Evolutionary conservation across 2,329 filamentous ascomycete species (phyloP).

Genomic region (Fusarium veterinarium): DNA sequence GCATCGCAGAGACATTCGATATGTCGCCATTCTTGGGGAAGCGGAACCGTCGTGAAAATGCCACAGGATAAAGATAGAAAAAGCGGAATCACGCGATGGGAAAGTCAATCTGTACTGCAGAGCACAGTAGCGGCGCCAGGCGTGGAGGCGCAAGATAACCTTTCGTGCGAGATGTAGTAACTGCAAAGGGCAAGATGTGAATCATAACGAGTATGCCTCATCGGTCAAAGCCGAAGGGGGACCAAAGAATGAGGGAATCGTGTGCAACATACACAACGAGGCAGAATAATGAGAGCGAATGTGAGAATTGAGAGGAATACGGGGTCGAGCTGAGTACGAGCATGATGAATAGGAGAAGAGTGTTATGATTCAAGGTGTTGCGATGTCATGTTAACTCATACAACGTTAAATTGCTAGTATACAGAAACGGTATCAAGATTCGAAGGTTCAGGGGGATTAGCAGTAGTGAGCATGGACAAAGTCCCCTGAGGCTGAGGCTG

Average conservation of each 20-base stretch:
- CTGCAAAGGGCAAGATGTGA: conserved; percentile 9
- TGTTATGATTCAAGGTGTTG: conserved; percentile 5
- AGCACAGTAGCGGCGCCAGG: neutral
- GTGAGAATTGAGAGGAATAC: neutral
- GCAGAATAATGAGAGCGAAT: neutral
- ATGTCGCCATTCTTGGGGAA: neutral
- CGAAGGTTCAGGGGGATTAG: conserved; percentile 6
- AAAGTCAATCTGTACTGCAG: conserved; percentile 8
- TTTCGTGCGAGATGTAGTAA: conserved; percentile 9
- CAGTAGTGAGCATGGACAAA: conserved; percentile 9
- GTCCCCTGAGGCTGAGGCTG: conserved; percentile 19
- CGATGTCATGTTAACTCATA: conserved; percentile 1
- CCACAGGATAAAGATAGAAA: conserved; percentile 27
- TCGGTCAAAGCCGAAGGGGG: conserved; percentile 26
- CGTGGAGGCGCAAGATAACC: conserved; percentile 26
- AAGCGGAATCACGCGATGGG: neutral
- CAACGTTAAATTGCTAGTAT: conserved; percentile 1
- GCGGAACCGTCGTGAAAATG: neutral
- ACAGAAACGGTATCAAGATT: conserved; percentile 22
- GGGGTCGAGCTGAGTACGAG: neutral
- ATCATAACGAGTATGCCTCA: conserved; percentile 19
- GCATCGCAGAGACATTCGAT: neutral
- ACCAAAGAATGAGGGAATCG: neutral
- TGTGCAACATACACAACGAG: neutral
- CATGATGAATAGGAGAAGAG: neutral